Base-by-base conservation (phyloP, 2,329 filamentous ascomycete genomes). In the Fusarium miscanthi region DNA sequence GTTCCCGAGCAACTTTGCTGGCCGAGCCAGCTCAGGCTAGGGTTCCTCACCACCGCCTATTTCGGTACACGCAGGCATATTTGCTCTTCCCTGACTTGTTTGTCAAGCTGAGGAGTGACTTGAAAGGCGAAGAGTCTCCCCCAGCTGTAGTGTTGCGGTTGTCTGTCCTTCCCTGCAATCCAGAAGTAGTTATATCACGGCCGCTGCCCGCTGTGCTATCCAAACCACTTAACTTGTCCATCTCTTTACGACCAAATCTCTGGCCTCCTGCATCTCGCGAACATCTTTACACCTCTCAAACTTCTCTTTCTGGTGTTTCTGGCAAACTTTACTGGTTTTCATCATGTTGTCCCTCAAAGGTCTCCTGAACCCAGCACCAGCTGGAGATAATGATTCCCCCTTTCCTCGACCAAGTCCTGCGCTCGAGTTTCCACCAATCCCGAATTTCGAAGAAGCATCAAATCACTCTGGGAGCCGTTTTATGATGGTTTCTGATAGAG, bases 311-410 rank as follows among this genome's bases (percentile, higher is more conserved):
- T 61, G 30, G 12, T 53, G 45, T 31, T 42, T 46, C 43, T 63
- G 48, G 61, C 72, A 77, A 73, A 76, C 58, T 54, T 66, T 53
- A 52, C 59, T 65, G 27, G 49, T 48, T 41, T 14, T 35, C 77
- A 80, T 76, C 77, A 93, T 93, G 91, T 81, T 91, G 68, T 89
- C 91, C 52, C 85, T 93, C 73, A 85, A 88, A 41, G 90, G 89
- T 72, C 85, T 93, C 76, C 87, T 93, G 78, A 93, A 93, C 78
- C 91, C 91, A 74, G 81, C 85, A 57, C 84, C 87, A 69, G 79
- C 85, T 63, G 81, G 83, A 71, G 78, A 80, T 59, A 75, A 84
- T 80, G 78, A 81, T 57, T 41, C 58, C 45, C 53, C 65, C 38
- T 72, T 70, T 41, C 82, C 83, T 74, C 83, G 80, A 72, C 82